Base-by-base conservation (phyloP, 768 basidiomycete species). In the Suillus weaverae region DNA sequence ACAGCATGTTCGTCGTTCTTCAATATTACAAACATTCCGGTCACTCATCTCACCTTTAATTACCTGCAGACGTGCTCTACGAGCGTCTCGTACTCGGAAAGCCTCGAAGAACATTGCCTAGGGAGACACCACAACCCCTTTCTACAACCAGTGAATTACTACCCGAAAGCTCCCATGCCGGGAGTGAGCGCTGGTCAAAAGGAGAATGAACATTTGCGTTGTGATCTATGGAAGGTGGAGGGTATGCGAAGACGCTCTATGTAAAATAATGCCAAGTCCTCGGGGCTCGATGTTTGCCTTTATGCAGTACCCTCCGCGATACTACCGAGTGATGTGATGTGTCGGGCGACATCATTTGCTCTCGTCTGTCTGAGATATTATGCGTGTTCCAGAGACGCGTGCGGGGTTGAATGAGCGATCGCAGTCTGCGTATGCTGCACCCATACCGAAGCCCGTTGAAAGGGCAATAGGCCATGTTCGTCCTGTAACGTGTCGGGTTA, bases 371-470 rank as follows among this genome's bases (percentile, higher is more conserved):
- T 74, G 69, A 55, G 83, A 81, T 69, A 94, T 77, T 72, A 95
- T 84, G 67, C 91, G 86, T 53, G 89, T 91, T 65, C 94, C 94
- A 22, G 94, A 89, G 75, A 95, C 85, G 71, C 94, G 85, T 56
- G 94, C 90, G 22, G 93, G 91, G 79, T 95, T 95, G 86, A 96
- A 97, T 18, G 91, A 89, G 59, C 94, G 87, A 80, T 97, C 92
- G 78, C 94, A 95, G 83, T 96, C 94, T 36, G 92, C 89, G 74
- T 94, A 95, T 35, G 94, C 93, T 61, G 88, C 87, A 50, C 94
- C 94, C 46, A 88, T 84, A 39, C 94, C 94, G 74, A 95, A 95
- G 41, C 94, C 94, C 7, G 92, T 91, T 18, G 90, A 82, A 63
- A 96, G 85, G 36, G 91, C 88, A 69, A 97, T 88, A 53, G 94